Percentiles rank a stretch among this genome's conserved stretches.
Conservation (phyloP, 352 stramenopile species). For the Phytophthora constricta region DNA sequence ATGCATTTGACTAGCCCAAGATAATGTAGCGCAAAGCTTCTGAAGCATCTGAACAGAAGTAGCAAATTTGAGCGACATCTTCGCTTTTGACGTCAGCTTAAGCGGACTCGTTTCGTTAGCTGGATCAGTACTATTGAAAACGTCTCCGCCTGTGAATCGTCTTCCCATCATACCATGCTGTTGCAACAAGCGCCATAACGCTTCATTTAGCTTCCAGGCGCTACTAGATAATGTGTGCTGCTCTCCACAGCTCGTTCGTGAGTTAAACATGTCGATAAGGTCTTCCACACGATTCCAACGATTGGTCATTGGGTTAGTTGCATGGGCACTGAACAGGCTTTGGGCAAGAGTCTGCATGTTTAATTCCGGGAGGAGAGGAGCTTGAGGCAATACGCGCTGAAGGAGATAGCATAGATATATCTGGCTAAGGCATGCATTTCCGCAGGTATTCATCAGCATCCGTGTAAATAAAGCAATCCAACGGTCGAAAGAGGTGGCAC, state of each 20-base stretch:
- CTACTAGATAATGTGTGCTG: neutral
- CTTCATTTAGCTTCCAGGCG: constrained; percentile 36
- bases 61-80: constrained; percentile 30
- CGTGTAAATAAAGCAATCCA: constrained; percentile 39
- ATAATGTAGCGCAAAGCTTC: constrained; percentile 16
- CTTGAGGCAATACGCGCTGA: constrained; percentile 27
- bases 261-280: constrained; percentile 18
- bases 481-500: constrained; percentile 19
- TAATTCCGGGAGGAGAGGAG: constrained; percentile 5
- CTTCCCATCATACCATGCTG: constrained; percentile 14
- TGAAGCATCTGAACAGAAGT: constrained; percentile 40
- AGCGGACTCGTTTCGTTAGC: neutral
- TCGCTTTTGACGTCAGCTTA: neutral
- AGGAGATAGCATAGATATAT: constrained; percentile 45
- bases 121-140: too few relatives aligned
- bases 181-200: constrained; percentile 24
- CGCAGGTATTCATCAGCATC: constrained; percentile 26
- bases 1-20: constrained; percentile 29
- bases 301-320: neutral
- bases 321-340: constrained; percentile 12
- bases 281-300: constrained; percentile 7
- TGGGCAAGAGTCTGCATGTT: constrained; percentile 13
- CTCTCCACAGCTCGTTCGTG: neutral
- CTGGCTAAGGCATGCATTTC: constrained; percentile 24
- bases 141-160: neutral